Conservation (phyloP, 2,329 filamentous ascomycete species). For the Pseudogymnoascus sp. region DNA sequence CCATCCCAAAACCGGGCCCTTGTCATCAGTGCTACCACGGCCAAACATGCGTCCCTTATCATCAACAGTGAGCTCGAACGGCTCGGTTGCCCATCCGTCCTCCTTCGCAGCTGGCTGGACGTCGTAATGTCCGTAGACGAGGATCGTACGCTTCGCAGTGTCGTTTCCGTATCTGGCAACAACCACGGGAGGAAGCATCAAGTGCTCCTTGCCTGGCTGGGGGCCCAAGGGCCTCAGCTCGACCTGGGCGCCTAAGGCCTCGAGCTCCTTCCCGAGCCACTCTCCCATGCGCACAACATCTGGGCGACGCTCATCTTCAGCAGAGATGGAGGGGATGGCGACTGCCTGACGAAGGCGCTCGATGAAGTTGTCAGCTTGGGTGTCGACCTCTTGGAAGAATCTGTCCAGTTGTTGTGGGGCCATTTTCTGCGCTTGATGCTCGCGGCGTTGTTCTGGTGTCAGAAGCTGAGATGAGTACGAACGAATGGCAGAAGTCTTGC, state of each 20-base stretch:
- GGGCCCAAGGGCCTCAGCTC: conserved; percentile 82
- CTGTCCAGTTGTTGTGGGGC: conserved; percentile 73
- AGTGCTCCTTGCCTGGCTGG: conserved; percentile 82
- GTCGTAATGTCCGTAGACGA: conserved; percentile 98
- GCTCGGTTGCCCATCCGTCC: conserved; percentile 93
- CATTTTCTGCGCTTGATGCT: conserved; percentile 60
- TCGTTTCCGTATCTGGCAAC: conserved; percentile 89
- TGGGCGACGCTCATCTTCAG: conserved; percentile 76
- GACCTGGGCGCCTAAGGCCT: conserved; percentile 74
- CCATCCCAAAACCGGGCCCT: conserved; percentile 95
- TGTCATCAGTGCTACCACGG: conserved; percentile 92
- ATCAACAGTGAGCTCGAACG: conserved; percentile 81
- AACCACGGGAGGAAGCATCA: conserved; percentile 87
- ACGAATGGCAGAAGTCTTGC: neutral
- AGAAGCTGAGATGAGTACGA: conserved; percentile 8
- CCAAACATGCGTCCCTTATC: conserved; percentile 94
- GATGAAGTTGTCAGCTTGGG: conserved; percentile 72
- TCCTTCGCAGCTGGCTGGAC: conserved; percentile 90
- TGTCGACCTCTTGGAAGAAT: conserved; percentile 89
- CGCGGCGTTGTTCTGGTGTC: conserved; percentile 6
- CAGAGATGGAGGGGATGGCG: conserved; percentile 91
- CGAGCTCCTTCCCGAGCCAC: conserved; percentile 78
- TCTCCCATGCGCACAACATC: conserved; percentile 97
- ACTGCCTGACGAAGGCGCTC: conserved; percentile 85
- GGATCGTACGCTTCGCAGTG: conserved; percentile 84